Conservation (phyloP, 192 early-diverging fungal species). For the Cladochytrium replicatum region DNA sequence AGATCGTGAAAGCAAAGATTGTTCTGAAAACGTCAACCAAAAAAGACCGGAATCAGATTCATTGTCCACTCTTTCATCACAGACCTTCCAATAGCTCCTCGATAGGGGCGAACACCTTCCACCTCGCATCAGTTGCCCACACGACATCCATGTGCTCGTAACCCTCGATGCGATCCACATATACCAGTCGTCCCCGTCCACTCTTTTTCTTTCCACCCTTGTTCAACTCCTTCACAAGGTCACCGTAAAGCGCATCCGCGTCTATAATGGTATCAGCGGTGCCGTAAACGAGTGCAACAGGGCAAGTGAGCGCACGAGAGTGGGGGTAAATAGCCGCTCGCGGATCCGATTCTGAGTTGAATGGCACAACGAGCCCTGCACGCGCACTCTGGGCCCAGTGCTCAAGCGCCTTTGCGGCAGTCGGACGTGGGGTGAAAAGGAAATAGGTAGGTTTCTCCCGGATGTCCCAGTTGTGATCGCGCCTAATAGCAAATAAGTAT, state of each 20-base stretch:
- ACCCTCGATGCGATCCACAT: slow-evolving; percentile 19
- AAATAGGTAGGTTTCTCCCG: slow-evolving; percentile 34
- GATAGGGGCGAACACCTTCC: slow-evolving; percentile 1
- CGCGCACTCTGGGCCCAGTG: slow-evolving; percentile 24
- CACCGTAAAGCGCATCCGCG: slow-evolving; percentile 16
- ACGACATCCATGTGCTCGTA: slow-evolving; percentile 35
- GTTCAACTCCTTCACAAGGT: slow-evolving; percentile 6
- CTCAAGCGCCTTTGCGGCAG: slow-evolving; percentile 14
- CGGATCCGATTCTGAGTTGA: too few relatives aligned
- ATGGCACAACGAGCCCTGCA: slow-evolving; percentile 8
- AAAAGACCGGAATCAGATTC: too few relatives aligned
- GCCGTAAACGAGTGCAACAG: slow-evolving; percentile 35
- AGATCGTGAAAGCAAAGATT: too few relatives aligned
- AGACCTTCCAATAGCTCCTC: too few relatives aligned
- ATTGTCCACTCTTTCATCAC: too few relatives aligned
- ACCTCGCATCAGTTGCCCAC: slow-evolving; percentile 17
- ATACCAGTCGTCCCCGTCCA: too few relatives aligned
- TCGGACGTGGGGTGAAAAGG: slow-evolving; percentile 43
- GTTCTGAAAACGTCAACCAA: too few relatives aligned
- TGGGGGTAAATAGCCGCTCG: too few relatives aligned
- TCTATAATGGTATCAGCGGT: slow-evolving; percentile 34
- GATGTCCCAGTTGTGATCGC: slow-evolving; percentile 30
- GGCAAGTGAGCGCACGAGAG: slow-evolving; percentile 13
- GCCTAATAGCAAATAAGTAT: neutral
- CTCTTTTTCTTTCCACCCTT: too few relatives aligned